Base-by-base conservation (phyloP, 306 rosid species). In the Trifolium repens region DNA sequence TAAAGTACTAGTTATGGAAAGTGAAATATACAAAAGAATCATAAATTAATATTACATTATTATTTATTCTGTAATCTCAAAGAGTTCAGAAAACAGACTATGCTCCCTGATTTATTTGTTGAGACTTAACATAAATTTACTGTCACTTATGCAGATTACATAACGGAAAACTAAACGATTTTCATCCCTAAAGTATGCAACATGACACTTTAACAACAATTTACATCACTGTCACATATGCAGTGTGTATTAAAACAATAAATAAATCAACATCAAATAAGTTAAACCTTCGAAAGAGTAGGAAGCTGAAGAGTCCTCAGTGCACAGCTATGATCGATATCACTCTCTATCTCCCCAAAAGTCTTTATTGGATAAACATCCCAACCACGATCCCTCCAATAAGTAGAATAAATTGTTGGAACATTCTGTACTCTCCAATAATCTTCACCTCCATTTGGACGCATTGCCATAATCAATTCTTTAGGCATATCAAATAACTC, bases 401-500 rank as follows among this genome's bases (percentile, higher is more conserved):
- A 85, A 4, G 87, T 53, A 3, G 85, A 53, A 54, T 87, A 78
- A 79, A 91, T 85, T 42, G 76, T 87, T 0, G 93, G 93, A 1
- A 89, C 86, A 66, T 85, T 82, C 63, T 74, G 69, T 9, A 87
- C 90, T 68, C 87, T 83, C 85, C 74, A 76, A 43, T 78, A 62
- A 46, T 89, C 89, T 44, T 80, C 61, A 7, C 90, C 93, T 47
- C 81, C 80, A 27, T 49, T 81, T 13, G 89, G 87, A 39, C 50
- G 78, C 34, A 91, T 57, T 43, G 80, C 50, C 71, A 16, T 58
- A 67, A 85, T 82, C 54, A 91, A 68, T 9, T 87, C 90, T 43
- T 65, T 77, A 11, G 90, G 93, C 91, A 91, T 89, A n/a, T 91
- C 88, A 22, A 84, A 89, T 75, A 91, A 91, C 69, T 89, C 91